These are phyloP conservation scores for Mycena epipterygia DNA, from an alignment of 768 basidiomycete genomes.

Conservation along the genomic window DNA sequence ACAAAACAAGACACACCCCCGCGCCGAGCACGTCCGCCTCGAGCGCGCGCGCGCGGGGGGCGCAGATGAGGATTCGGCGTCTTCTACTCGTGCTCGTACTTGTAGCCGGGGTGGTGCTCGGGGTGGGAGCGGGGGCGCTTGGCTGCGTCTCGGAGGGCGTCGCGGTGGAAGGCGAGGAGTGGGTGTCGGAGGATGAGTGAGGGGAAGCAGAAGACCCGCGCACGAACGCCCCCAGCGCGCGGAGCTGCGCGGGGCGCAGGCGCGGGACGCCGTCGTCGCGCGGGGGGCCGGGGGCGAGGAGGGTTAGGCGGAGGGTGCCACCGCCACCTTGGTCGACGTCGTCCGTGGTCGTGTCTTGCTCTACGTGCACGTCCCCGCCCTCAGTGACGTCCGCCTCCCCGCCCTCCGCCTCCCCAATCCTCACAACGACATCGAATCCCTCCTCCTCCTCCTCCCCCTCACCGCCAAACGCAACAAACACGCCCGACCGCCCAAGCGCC, in stretches of 20 bases:
- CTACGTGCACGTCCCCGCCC: neutral
- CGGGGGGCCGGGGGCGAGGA: neutral
- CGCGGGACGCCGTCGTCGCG: constrained; percentile 28
- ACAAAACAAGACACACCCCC: constrained; percentile 3
- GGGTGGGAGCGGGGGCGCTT: too few species aligned
- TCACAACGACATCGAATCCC: constrained; percentile 19
- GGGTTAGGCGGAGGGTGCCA: neutral
- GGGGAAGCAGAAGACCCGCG: too few species aligned
- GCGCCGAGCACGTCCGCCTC: constrained; percentile 16
- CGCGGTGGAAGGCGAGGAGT: too few species aligned
- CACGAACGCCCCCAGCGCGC: constrained; percentile 14
- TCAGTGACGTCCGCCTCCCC: neutral
- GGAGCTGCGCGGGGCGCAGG: constrained; percentile 14
- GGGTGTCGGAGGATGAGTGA: too few species aligned
- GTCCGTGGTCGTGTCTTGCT: too few species aligned
- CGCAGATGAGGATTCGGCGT: constrained; percentile 4
- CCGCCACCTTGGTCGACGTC: neutral
- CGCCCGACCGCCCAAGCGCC: constrained; percentile 17
- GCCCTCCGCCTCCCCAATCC: neutral
- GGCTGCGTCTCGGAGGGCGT: too few species aligned
- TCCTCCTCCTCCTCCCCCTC: neutral
- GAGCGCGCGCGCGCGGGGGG: constrained; percentile 12
- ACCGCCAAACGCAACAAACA: constrained; percentile 5
- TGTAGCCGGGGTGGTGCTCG: too few species aligned
- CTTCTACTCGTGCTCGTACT: neutral